Evolutionary conservation across 164 flowering plant species (phyloP).

Genomic region (Magnolia sinica): DNA sequence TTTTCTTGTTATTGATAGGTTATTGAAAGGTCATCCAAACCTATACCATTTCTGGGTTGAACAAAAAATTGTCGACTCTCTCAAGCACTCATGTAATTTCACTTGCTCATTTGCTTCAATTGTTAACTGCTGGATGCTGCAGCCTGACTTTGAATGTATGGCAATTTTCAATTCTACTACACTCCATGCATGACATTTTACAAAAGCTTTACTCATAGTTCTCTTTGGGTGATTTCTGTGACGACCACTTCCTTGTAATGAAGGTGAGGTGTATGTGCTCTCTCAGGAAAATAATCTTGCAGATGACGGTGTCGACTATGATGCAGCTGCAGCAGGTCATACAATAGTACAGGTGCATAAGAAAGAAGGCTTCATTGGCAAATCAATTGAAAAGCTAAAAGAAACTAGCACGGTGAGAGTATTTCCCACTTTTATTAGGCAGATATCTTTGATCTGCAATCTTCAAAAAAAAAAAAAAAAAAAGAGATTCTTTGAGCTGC

Average conservation of each 20-base stretch:
- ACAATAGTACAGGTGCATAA: slow-evolving; percentile 45
- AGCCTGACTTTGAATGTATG: too few relatives aligned
- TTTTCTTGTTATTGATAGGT: too few relatives aligned
- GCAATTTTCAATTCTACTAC: background rate
- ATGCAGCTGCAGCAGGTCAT: slow-evolving; percentile 20
- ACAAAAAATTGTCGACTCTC: background rate
- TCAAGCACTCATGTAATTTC: background rate
- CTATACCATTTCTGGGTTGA: background rate
- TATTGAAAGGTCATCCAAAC: too few relatives aligned
- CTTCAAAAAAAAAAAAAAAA: too few relatives aligned
- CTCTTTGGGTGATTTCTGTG: background rate
- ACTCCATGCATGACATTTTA: background rate
- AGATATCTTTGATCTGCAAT: background rate
- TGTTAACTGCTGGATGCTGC: background rate
- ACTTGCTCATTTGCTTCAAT: background rate
- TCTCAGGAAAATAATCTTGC: slow-evolving; percentile 38
- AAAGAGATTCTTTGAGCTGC: too few relatives aligned
- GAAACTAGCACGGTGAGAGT: slow-evolving; percentile 70
- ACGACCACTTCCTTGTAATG: background rate
- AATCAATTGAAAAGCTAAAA: slow-evolving; percentile 76
- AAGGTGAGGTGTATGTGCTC: background rate
- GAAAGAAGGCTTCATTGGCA: slow-evolving; percentile 60
- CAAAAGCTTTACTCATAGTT: background rate
- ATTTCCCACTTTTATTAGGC: slow-evolving; percentile 3
- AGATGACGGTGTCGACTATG: slow-evolving; percentile 22